Conservation (phyloP, 2,329 filamentous ascomycete genomes). For the Cordyceps pruinosa region DNA sequence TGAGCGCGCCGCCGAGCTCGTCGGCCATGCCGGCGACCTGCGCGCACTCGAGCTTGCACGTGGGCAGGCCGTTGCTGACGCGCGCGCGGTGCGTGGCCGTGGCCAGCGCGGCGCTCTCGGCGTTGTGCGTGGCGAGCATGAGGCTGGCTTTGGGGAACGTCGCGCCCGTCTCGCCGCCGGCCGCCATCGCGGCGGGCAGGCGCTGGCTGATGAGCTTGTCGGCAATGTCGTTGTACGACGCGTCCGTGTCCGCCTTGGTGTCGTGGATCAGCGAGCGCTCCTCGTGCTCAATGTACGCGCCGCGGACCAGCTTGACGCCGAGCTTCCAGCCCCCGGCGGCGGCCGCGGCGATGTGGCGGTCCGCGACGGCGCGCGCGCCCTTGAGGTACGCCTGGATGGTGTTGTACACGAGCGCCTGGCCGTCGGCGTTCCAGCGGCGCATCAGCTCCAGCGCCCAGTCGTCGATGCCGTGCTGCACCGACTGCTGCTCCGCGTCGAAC, state of each 20-base stretch:
- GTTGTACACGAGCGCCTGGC: slow-evolving; percentile 62
- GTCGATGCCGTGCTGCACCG: slow-evolving; percentile 66
- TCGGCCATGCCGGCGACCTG: slow-evolving; percentile 88
- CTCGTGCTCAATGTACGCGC: slow-evolving; percentile 59
- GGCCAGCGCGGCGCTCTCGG: slow-evolving; percentile 50
- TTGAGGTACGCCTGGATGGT: slow-evolving; percentile 68
- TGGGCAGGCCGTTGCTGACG: slow-evolving; percentile 6
- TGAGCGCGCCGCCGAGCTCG: slow-evolving; percentile 60
- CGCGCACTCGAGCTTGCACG: slow-evolving; percentile 35
- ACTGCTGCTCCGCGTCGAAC: slow-evolving; percentile 72
- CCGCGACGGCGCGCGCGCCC: slow-evolving; percentile 44
- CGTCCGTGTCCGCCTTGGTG: slow-evolving; percentile 58
- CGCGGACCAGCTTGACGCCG: slow-evolving; percentile 62
- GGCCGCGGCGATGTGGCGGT: slow-evolving; percentile 48
- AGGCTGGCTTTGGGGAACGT: slow-evolving; percentile 48
- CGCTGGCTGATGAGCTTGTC: slow-evolving; percentile 53
- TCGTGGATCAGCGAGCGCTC: slow-evolving; percentile 58
- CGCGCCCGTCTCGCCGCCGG: slow-evolving; percentile 22
- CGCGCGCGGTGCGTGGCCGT: slow-evolving; percentile 21
- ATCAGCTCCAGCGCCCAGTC: slow-evolving; percentile 67
- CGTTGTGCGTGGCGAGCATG: slow-evolving; percentile 72
- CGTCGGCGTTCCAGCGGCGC: slow-evolving; percentile 58
- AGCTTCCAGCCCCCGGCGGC: slow-evolving; percentile 50
- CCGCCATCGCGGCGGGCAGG: slow-evolving; percentile 21
- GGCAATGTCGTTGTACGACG: slow-evolving; percentile 60